phyloP scores from a whole-genome alignment of 2,329 filamentous ascomycete species.

The Aureobasidium sp. region DNA sequence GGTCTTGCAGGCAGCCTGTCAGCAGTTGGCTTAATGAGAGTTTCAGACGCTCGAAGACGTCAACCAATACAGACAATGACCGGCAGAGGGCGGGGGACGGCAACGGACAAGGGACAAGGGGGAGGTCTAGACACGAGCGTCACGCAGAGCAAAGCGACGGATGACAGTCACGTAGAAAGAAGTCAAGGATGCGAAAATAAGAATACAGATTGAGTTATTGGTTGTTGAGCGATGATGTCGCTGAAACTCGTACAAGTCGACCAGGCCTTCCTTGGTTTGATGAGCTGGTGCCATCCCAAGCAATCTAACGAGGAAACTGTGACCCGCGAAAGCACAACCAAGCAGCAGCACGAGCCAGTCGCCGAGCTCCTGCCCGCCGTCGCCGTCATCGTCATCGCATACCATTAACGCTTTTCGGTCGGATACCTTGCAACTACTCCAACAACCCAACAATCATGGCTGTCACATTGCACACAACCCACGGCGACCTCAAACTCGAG shows the following conservation, averaged over 20 bases:
- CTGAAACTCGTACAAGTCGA: neutral
- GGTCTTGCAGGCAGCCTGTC: neutral
- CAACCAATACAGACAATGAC: neutral
- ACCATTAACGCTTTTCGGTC: neutral
- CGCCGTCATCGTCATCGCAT: neutral
- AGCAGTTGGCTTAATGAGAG: neutral
- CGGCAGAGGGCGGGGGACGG: neutral
- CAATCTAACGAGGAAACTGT: neutral
- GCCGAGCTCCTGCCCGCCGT: neutral
- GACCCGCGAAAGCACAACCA: neutral
- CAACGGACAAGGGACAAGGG: neutral
- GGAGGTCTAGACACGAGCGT: neutral
- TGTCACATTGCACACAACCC: constrained; percentile 68
- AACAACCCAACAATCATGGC: constrained; percentile 28
- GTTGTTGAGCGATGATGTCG: neutral
- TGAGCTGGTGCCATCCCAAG: neutral
- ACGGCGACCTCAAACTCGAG: constrained; percentile 89
- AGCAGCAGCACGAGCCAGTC: constrained; percentile 3
- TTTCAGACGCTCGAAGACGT: neutral
- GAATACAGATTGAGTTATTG: neutral
- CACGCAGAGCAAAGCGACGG: too few relatives aligned
- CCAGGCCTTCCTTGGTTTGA: neutral
- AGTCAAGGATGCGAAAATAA: neutral
- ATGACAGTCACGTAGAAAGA: too few relatives aligned
- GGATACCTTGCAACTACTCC: neutral